Conservation (phyloP, 805 yeast genomes). For the Cephaloascus albidus region DNA sequence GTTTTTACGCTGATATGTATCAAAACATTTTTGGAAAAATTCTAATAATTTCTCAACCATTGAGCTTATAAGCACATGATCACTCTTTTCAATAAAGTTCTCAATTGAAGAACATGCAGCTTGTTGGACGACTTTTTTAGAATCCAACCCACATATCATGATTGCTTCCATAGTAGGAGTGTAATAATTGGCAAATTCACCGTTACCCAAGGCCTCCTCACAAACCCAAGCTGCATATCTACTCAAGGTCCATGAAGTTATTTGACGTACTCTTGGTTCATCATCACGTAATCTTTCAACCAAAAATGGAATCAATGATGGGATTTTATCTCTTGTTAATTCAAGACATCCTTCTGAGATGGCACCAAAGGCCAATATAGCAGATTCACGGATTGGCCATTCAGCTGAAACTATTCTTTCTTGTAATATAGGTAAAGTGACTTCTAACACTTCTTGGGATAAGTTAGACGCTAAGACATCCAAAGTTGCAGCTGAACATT, state of each 20-base stretch:
- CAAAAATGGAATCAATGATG: slow-evolving; percentile 74
- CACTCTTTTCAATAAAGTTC: slow-evolving; percentile 71
- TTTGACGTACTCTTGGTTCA: slow-evolving; percentile 83
- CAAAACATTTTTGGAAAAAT: slow-evolving; percentile 68
- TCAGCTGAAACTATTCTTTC: slow-evolving; percentile 56
- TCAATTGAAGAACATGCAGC: slow-evolving; percentile 87
- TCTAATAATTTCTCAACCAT: slow-evolving; percentile 58
- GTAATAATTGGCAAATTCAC: slow-evolving; percentile 57
- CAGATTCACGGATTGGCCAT: slow-evolving; percentile 91
- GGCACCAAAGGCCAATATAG: slow-evolving; percentile 92
- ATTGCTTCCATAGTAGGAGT: slow-evolving; percentile 73
- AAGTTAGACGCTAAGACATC: slow-evolving; percentile 66
- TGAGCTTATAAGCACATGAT: slow-evolving; percentile 49
- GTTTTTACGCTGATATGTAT: slow-evolving; percentile 72
- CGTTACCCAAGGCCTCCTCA: slow-evolving; percentile 52
- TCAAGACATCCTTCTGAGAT: slow-evolving; percentile 83
- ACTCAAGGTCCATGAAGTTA: slow-evolving; percentile 92
- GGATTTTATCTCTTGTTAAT: slow-evolving; percentile 60
- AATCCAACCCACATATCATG: slow-evolving; percentile 67
- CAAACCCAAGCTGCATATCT: slow-evolving; percentile 81
- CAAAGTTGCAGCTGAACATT: slow-evolving; percentile 89
- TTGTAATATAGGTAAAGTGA: slow-evolving; percentile 68
- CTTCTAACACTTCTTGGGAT: slow-evolving; percentile 58
- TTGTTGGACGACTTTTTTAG: slow-evolving; percentile 89
- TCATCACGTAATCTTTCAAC: slow-evolving; percentile 69